Percentiles rank a stretch among this genome's conserved stretches.
Conservation (phyloP, 352 stramenopile genomes). For the Poterioochromonas sp. region DNA sequence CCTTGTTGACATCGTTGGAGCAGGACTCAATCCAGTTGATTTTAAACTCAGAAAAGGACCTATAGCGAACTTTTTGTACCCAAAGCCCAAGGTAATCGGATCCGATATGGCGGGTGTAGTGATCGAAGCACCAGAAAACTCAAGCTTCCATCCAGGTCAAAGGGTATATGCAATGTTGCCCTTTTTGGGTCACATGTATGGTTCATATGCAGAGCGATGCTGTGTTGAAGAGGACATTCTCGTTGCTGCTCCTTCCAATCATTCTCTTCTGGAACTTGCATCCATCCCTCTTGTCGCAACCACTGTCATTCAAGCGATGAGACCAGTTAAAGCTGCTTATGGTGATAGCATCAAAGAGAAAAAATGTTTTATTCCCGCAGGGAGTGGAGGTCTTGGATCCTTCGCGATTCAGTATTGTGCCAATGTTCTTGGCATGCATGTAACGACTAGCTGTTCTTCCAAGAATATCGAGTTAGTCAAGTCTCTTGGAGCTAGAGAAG, state of each 20-base stretch:
- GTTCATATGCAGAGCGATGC: not conserved
- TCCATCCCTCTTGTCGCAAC: constrained; percentile 11
- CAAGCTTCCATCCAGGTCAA: not conserved
- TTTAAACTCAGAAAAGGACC: constrained; percentile 21
- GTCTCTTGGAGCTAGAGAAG: not conserved
- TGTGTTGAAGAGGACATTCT: constrained; percentile 4
- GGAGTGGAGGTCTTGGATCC: constrained; percentile 14
- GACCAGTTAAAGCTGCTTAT: not conserved
- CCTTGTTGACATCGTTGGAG: not conserved
- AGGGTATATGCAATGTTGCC: constrained; percentile 24
- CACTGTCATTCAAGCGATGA: constrained; percentile 16
- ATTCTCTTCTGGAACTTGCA: not conserved
- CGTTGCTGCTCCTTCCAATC: not conserved
- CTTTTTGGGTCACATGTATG: not conserved
- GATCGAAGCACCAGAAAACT: not conserved
- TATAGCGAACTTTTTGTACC: constrained; percentile 19
- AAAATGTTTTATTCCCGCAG: constrained; percentile 14
- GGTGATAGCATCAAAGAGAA: not conserved
- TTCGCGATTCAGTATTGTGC: constrained; percentile 28
- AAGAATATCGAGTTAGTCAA: not conserved
- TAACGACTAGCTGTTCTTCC: constrained; percentile 3
- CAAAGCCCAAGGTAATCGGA: constrained; percentile 27
- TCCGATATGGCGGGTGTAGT: constrained; percentile 8
- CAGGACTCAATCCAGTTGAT: constrained; percentile 22
- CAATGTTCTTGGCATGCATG: constrained; percentile 12